Evolutionary conservation across 192 early-diverging fungal species (phyloP).

Genomic region (Coemansia sp.): DNA sequence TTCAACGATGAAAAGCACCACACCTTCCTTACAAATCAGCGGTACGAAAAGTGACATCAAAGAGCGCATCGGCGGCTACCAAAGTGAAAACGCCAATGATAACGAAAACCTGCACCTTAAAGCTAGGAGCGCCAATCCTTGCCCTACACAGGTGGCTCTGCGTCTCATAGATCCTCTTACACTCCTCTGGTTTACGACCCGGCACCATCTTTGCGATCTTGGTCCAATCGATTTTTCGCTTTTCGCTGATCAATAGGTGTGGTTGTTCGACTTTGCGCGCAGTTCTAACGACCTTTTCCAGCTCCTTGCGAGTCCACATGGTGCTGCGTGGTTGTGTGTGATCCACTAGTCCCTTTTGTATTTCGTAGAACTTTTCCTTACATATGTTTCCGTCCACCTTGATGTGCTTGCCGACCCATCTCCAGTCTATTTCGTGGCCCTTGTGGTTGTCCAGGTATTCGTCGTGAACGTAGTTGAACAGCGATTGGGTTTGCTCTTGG

Average conservation of each 20-base stretch:
- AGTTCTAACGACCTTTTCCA: slow-evolving; percentile 8
- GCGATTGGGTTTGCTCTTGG: background rate
- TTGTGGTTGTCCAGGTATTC: slow-evolving; percentile 6
- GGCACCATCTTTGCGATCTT: background rate
- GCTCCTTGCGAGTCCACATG: slow-evolving; percentile 9
- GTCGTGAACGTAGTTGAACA: background rate
- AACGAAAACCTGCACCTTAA: background rate
- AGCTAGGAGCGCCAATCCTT: background rate
- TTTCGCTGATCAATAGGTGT: background rate
- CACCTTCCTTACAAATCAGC: background rate
- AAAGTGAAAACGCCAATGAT: background rate
- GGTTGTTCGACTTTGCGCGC: background rate
- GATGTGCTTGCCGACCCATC: background rate
- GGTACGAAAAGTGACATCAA: background rate
- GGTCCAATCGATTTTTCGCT: slow-evolving; percentile 5
- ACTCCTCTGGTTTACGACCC: slow-evolving; percentile 11
- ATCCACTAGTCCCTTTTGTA: slow-evolving; percentile 9
- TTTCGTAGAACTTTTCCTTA: slow-evolving; percentile 3
- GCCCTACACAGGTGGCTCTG: slow-evolving; percentile 14
- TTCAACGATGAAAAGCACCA: no score
- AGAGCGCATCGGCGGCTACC: background rate
- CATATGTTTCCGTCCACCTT: slow-evolving; percentile 5
- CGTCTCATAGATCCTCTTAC: slow-evolving; percentile 14
- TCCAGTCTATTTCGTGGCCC: slow-evolving; percentile 11
- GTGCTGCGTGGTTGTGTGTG: background rate